Evolutionary conservation across 2,329 filamentous ascomycete genomes (phyloP), one percentile per base, ranked within the genome.

Genomic region (Sordariomycetes sp.): DNA sequence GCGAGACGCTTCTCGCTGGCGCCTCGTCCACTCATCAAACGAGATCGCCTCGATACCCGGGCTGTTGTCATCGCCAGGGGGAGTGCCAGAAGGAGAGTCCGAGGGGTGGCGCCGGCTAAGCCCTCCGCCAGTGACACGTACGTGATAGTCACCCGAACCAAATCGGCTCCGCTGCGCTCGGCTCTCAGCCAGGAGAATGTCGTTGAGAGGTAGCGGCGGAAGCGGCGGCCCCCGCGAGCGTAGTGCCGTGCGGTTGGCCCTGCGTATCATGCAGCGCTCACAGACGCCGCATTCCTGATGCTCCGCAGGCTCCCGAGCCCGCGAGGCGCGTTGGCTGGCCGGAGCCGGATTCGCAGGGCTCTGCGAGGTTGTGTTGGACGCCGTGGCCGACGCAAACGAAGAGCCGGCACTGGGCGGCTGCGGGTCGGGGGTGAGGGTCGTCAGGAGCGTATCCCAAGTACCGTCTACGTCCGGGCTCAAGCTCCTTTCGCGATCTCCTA

Each of bases 401-500:
- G 90, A 91, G 34, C 87, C 83, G 1, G 83, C 81, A 63, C 87
- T 95, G 0, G 90, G 89, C 2, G 89, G 79, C 60, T 89, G 86
- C 17, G 86, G 84, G 67, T 96, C 90, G 0, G 89, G 89, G 0
- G 87, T 85, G 60, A 96, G 79, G 0, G 89, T 95, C 7, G 80
- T 85, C 58, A 90, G 75, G 56, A 96, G 82, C 2, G 85, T 89
- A 59, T 92, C 86, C 91, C 91, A 96, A 1, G 76, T 76, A 54
- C 78, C 76, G 61, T 82, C 78, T 45, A 74, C 76, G 57, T 86
- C 85, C 1, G 86, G 85, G 65, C 86, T 90, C 10, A 89, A 72
- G 68, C 90, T 95, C 63, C 90, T 83, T 61, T 89, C 82, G 59
- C 90, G 86, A 69, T 96, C 90, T 42, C 90, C 90, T 17, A 96